These are phyloP conservation scores for Skeletonema marinoi DNA, from an alignment of 108 stramenopile genomes.

Conservation along the genomic window DNA sequence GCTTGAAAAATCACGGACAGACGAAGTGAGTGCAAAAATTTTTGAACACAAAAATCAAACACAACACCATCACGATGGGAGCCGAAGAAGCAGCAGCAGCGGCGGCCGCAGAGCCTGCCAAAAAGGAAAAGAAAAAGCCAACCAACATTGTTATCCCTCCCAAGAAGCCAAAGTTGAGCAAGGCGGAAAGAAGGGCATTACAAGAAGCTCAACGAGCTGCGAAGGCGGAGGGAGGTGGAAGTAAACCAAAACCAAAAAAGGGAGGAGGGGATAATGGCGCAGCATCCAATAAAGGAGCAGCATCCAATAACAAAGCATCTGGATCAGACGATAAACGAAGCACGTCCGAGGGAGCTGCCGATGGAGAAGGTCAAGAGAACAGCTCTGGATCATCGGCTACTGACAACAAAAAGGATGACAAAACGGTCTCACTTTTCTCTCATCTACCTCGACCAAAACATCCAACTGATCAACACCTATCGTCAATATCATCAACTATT, in stretches of 20 bases:
- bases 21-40: too few species aligned
- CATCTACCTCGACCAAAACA: conserved; percentile 79
- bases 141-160: conserved; percentile 74
- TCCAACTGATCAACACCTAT: conserved; percentile 24
- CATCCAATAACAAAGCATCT: background rate
- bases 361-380: conserved; percentile 3
- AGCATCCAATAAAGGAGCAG: background rate
- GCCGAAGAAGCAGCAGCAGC: conserved; percentile 4
- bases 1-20: too few species aligned
- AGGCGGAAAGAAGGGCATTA: conserved; percentile 92
- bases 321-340: conserved; percentile 10
- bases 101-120: conserved; percentile 39
- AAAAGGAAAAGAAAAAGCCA: conserved; percentile 64
- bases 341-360: conserved; percentile 1
- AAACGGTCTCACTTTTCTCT: conserved; percentile 79
- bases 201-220: conserved; percentile 94
- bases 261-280: conserved; percentile 11
- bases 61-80: background rate
- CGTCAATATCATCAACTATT: conserved; percentile 13
- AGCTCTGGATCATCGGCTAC: background rate
- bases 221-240: conserved; percentile 64
- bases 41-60: background rate
- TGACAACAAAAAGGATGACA: conserved; percentile 33
- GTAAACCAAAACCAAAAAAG: conserved; percentile 15
- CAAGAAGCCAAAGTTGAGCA: conserved; percentile 89